Evolutionary conservation across 305 asterid genomes (phyloP).

Genomic region (Ajuga reptans): DNA sequence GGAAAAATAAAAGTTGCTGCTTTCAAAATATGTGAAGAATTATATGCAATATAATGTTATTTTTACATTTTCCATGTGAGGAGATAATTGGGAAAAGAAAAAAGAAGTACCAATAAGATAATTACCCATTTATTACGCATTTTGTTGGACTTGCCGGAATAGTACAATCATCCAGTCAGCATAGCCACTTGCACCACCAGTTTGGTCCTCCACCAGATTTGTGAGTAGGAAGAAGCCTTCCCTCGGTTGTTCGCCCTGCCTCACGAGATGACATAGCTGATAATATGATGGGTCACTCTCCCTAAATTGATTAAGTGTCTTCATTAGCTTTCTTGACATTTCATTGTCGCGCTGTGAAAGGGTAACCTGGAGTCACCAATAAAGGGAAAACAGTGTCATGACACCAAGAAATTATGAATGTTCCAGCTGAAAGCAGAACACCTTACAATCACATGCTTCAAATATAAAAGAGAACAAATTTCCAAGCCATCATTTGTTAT

Average conservation of each 20-base stretch:
- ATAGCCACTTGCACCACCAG: constrained; percentile 75
- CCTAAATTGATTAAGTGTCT: constrained; percentile 45
- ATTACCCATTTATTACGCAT: constrained; percentile 56
- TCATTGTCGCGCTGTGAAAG: constrained; percentile 57
- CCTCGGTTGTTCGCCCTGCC: constrained; percentile 99
- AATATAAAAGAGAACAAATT: not conserved
- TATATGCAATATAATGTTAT: not conserved
- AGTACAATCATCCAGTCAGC: constrained; percentile 83
- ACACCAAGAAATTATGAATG: not conserved
- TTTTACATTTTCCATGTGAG: too few relatives aligned
- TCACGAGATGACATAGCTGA: constrained; percentile 75
- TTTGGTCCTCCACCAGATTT: constrained; percentile 76
- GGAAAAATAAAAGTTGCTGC: not conserved
- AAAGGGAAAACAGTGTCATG: constrained; percentile 8
- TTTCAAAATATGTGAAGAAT: not conserved
- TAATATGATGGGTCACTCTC: constrained; percentile 63
- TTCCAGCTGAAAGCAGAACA: not conserved
- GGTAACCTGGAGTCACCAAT: constrained; percentile 49
- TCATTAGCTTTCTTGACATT: constrained; percentile 62
- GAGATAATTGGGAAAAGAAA: too few relatives aligned
- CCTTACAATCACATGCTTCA: not conserved
- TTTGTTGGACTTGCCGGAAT: constrained; percentile 79
- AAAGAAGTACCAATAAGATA: not conserved
- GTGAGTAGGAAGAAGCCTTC: constrained; percentile 78
- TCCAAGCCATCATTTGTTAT: too few relatives aligned